These are phyloP conservation scores for Dendrobium nobile DNA, from an alignment of 106 monocot species.

Conservation along the genomic window DNA sequence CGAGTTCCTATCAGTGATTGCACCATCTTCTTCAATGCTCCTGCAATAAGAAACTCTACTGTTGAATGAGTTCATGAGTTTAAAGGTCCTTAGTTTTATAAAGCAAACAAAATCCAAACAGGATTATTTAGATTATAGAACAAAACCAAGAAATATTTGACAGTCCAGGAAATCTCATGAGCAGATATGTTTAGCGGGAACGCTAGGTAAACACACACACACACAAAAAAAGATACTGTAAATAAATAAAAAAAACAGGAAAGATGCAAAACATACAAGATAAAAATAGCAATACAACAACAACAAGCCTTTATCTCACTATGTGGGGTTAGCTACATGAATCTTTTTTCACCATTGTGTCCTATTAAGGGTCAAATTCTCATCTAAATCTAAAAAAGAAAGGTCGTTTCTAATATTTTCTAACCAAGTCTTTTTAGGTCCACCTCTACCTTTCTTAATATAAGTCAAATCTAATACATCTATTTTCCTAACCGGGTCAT, in stretches of 20 bases:
- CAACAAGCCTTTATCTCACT: too few species aligned
- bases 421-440: too few species aligned
- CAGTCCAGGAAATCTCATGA: not conserved
- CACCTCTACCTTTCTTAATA: too few species aligned
- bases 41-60: conserved; percentile 29
- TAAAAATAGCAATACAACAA: not conserved
- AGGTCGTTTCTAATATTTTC: too few species aligned
- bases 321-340: too few species aligned
- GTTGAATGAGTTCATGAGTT: not conserved
- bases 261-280: not conserved
- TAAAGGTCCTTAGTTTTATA: not conserved
- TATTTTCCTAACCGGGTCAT: too few species aligned
- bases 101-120: not conserved
- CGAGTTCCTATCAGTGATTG: conserved; percentile 15
- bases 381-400: too few species aligned
- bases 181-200: not conserved
- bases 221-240: too few species aligned
- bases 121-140: not conserved
- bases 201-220: too few species aligned
- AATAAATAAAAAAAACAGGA: not conserved
- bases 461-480: too few species aligned
- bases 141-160: not conserved
- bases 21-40: conserved; percentile 56
- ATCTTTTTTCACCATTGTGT: too few species aligned
- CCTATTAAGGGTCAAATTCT: too few species aligned